Base-by-base conservation (phyloP, 345 rosid species). In the Excoecaria cochinchinensis region DNA sequence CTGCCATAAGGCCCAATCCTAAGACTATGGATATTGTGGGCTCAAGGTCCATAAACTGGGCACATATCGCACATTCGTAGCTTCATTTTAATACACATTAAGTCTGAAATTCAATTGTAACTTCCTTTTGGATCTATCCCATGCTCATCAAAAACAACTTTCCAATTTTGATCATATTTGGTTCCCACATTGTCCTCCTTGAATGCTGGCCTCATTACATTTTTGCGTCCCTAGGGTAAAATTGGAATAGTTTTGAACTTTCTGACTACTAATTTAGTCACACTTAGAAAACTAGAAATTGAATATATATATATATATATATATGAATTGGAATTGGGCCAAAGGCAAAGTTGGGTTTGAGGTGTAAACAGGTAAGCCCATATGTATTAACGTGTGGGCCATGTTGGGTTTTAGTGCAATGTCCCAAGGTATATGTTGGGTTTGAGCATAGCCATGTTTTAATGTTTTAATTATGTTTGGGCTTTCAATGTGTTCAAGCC, bases 121-220 rank as follows among this genome's bases (percentile, higher is more conserved):
- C 64, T 36, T 39, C 64, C 64, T 15, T 39, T 60, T 4, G 64
- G 40, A 60, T 60, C 64, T 12, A 60, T 25, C 64, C 40, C 64
- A 60, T 60, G 64, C 14, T 60, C 64, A 60, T 60, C 64, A 60
- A 39, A 60, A 2, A 60, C 39, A 60, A 60, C 40, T 11, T 60
- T 25, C 61, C 61, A 57, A 57, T 22, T 57, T 57, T 22, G 36
- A 57, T 57, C 61, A 25, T 3, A 60, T 60, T 25, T 60, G 64
- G 11, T 24, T 60, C 64, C 64, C 64, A 60, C 64, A 60, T 60
- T 60, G 64, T 17, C 64, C 64, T 24, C 64, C 64, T 25, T 60
- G 64, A 25, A 60, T 60, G 14, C 25, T 60, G 39, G 16, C 40
- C 40, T 1, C 22, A 10, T 4, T 6, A 31, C 5, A 11, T 9